Base-by-base conservation (phyloP, 139 green algal genomes). In the Chlorella sp. region DNA sequence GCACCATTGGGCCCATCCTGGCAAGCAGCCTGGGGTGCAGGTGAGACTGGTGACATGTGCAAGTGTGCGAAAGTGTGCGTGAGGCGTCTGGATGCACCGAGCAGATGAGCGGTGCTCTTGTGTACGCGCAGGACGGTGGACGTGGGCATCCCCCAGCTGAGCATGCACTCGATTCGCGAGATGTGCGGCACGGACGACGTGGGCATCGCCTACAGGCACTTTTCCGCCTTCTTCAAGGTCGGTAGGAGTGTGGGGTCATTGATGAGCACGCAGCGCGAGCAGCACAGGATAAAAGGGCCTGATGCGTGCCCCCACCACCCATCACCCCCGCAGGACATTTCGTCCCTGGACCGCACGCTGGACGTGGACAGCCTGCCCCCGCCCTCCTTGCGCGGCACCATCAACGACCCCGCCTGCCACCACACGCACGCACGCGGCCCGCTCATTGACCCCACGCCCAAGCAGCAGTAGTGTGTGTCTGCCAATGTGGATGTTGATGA, bases 1-100 rank as follows among this genome's bases (percentile, higher is more conserved):
- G 79, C 73, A 99, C 95, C 24, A 99, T 99, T 62, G 95, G 95
- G 0, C 95, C 95, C 66, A 98, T 98, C 84, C 77, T 98, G 42
- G 76, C 93, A 0, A 86, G 85, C 2, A 84, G 75, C 68, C 77
- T 88, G 3, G 69, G 67, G 2, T 82, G 74, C 78, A 72, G 69
- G 35, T 71, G 20, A 17, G 42, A n/a, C n/a, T n/a, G n/a, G n/a
- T n/a, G n/a, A n/a, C n/a, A n/a, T n/a, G 42, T 55, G 17, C 10
- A 10, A 55, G 42, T 17, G 42, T 26, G 42, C 42, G 10, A 17
- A 10, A 55, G 17, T 55, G 42, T 55, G 42, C 42, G 10, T 10
- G 42, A 17, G 10, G 10, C 42, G 17, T 17, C 42, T 55, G 42
- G 42, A 55, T 55, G 10, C 10, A 10, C 42, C 10, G 42, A 55